These are phyloP conservation scores for Hypericum perforatum DNA, from an alignment of 345 rosid genomes.

Conservation along the genomic window DNA sequence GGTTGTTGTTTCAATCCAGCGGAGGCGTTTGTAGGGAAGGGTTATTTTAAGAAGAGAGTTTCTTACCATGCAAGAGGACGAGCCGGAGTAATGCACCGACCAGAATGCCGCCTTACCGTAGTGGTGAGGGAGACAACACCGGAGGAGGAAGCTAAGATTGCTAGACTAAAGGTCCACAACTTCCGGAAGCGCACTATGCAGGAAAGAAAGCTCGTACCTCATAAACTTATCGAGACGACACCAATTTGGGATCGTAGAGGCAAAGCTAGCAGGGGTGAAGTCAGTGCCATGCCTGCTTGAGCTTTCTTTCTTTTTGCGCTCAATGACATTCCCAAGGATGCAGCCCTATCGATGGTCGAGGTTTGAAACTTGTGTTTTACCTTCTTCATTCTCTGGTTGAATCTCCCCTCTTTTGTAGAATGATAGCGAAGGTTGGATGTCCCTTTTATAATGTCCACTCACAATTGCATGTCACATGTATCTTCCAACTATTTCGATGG, in stretches of 20 bases:
- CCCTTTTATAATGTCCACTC: too few relatives aligned
- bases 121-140: constrained; percentile 72
- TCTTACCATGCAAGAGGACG: constrained; percentile 59
- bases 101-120: constrained; percentile 67
- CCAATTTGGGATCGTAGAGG: constrained; percentile 75
- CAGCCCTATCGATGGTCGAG: too few relatives aligned
- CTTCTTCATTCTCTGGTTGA: too few relatives aligned
- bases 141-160: constrained; percentile 87
- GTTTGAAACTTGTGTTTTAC: too few relatives aligned
- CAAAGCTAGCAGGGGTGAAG: constrained; percentile 10
- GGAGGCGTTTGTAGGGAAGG: constrained; percentile 92
- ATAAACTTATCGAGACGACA: constrained; percentile 69
- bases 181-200: constrained; percentile 69
- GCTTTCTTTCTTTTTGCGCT: too few relatives aligned
- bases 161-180: constrained; percentile 61
- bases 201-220: constrained; percentile 64
- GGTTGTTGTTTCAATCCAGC: constrained; percentile 26
- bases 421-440: too few relatives aligned
- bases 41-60: constrained; percentile 53
- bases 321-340: too few relatives aligned
- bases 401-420: too few relatives aligned
- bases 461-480: too few relatives aligned
- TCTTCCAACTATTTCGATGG: too few relatives aligned
- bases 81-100: constrained; percentile 46
- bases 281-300: too few relatives aligned